These are phyloP conservation scores for Chamaenerion angustifolium DNA, from an alignment of 345 rosid genomes.

Conservation along the genomic window DNA sequence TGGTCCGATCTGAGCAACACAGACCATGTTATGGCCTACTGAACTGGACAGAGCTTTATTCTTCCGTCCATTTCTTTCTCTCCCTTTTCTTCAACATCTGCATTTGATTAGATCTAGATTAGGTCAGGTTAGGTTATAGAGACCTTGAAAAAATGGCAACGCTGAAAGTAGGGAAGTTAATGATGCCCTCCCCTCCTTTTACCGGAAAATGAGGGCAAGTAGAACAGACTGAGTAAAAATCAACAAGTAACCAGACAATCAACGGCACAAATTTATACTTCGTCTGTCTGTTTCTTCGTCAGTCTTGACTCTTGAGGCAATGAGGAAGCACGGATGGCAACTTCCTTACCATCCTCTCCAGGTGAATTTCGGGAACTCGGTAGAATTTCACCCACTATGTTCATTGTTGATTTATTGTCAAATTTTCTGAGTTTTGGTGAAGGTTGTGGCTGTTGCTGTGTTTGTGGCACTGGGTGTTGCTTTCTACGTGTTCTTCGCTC, in stretches of 20 bases:
- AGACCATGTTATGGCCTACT: too few species aligned
- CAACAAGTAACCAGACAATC: neutral
- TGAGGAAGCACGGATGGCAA: slow-evolving; percentile 99
- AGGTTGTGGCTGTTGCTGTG: slow-evolving; percentile 99
- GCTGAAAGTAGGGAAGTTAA: too few species aligned
- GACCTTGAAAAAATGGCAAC: too few species aligned
- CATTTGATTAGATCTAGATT: too few species aligned
- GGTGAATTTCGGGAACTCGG: slow-evolving; percentile 20
- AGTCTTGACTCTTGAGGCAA: slow-evolving; percentile 37
- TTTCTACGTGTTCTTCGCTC: slow-evolving; percentile 97
- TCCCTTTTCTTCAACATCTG: too few species aligned
- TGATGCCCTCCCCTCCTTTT: slow-evolving; percentile 7
- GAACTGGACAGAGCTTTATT: too few species aligned
- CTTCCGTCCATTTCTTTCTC: too few species aligned
- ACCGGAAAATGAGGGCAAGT: slow-evolving; percentile 38
- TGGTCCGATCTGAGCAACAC: too few species aligned
- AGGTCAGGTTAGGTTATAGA: too few species aligned
- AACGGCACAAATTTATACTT: slow-evolving; percentile 7
- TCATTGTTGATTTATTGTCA: slow-evolving; percentile 3
- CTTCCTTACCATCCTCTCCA: slow-evolving; percentile 99
- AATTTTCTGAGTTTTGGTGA: slow-evolving; percentile 14
- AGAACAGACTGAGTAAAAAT: slow-evolving; percentile 6
- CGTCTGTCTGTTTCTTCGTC: slow-evolving; percentile 1
- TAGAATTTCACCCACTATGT: neutral
- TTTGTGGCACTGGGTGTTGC: slow-evolving; percentile 96